Conservation (phyloP, 2,329 filamentous ascomycete genomes). For the Ceratocystis lukuohia region DNA sequence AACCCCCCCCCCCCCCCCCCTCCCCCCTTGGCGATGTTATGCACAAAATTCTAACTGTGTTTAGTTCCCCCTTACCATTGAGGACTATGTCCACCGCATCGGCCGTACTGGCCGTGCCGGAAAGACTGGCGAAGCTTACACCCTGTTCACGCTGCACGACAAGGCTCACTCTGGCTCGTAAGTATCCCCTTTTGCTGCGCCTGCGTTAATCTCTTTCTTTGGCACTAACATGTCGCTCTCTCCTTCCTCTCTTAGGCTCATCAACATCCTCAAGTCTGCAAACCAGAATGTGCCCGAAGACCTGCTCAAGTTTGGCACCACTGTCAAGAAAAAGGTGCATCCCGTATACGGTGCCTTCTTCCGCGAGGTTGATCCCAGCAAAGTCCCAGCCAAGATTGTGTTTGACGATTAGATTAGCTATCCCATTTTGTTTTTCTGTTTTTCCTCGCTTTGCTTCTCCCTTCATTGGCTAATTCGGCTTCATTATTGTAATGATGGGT, state of each 20-base stretch:
- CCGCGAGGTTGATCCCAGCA: conserved; percentile 73
- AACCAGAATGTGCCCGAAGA: conserved; percentile 83
- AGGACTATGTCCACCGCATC: conserved; percentile 96
- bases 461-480: background rate
- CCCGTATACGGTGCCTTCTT: conserved; percentile 91
- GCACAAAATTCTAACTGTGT: conserved; percentile 2
- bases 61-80: conserved; percentile 79
- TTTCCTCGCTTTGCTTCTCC: conserved; percentile 8
- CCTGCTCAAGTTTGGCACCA: conserved; percentile 88
- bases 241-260: conserved; percentile 41
- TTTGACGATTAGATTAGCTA: conserved; percentile 39
- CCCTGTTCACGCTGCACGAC: conserved; percentile 88
- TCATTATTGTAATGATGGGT: conserved; percentile 4
- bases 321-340: conserved; percentile 97
- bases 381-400: conserved; percentile 81
- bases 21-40: background rate
- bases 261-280: conserved; percentile 90
- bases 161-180: conserved; percentile 81
- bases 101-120: conserved; percentile 89
- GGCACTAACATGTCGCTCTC: background rate
- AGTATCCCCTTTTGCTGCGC: conserved; percentile 30
- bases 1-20: background rate
- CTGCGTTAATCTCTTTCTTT: conserved; percentile 18
- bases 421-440: conserved; percentile 4
- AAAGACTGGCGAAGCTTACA: conserved; percentile 77